These are phyloP conservation scores for Chaetomium olivaceum DNA, from an alignment of 2,329 filamentous ascomycete species.

Conservation along the genomic window DNA sequence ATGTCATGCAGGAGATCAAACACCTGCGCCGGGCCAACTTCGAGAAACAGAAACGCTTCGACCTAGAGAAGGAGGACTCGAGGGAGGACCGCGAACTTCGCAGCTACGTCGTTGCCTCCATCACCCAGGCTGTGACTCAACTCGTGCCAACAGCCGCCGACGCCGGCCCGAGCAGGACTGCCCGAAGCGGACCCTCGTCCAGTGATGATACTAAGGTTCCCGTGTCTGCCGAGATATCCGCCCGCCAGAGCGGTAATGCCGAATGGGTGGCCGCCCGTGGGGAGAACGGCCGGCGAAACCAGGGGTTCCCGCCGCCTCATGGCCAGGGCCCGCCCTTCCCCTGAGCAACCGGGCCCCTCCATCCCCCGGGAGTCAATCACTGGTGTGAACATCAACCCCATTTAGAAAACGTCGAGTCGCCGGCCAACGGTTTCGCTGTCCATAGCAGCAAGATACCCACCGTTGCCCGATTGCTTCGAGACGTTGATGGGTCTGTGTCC, in stretches of 20 bases:
- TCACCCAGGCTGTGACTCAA: constrained; percentile 71
- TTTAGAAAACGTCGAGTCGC: constrained; percentile 1
- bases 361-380: neutral
- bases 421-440: constrained; percentile 24
- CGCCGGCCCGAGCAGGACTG: constrained; percentile 29
- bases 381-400: neutral
- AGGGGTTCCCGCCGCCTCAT: constrained; percentile 25
- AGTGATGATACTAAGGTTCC: constrained; percentile 61
- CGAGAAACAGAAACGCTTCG: constrained; percentile 80
- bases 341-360: constrained; percentile 13
- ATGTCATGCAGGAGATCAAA: constrained; percentile 90
- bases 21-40: constrained; percentile 79
- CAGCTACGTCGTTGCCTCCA: constrained; percentile 70
- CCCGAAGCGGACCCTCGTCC: constrained; percentile 35
- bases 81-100: constrained; percentile 74
- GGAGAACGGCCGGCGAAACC: constrained; percentile 36
- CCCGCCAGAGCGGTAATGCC: constrained; percentile 41
- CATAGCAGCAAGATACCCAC: constrained; percentile 28
- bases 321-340: constrained; percentile 29
- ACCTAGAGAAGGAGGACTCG: constrained; percentile 77
- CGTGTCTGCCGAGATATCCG: constrained; percentile 54
- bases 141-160: constrained; percentile 56
- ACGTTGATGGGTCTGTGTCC: neutral
- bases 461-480: constrained; percentile 11
- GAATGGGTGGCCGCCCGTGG: constrained; percentile 42